A percentile compares a stretch with the other conserved stretches of the same genome.
Evolutionary conservation across 306 rosid species (phyloP).

Genomic region (Rosa lucieae): DNA sequence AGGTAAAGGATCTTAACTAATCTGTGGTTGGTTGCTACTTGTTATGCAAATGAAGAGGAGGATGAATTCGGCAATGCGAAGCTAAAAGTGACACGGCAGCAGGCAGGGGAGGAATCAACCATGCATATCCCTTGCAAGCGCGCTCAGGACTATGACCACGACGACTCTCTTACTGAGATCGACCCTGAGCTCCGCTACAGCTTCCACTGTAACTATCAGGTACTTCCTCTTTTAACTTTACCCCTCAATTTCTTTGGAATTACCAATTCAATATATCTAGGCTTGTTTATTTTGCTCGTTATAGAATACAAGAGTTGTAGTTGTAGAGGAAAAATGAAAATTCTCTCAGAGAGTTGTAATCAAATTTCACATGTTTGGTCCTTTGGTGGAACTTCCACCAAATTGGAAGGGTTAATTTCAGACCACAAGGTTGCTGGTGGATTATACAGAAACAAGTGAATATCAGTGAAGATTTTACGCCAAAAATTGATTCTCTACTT

Average conservation of each 20-base stretch:
- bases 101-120: conserved; percentile 49
- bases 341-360: neutral
- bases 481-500: too few species aligned
- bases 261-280: too few species aligned
- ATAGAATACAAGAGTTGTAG: too few species aligned
- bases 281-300: too few species aligned
- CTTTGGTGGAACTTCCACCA: too few species aligned
- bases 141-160: conserved; percentile 29
- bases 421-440: too few species aligned
- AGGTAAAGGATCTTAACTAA: conserved; percentile 14
- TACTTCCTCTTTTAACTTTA: conserved; percentile 13
- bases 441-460: too few species aligned
- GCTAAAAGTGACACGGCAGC: conserved; percentile 68
- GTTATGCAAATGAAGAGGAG: conserved; percentile 25
- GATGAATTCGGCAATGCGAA: conserved; percentile 64
- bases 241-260: too few species aligned
- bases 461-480: too few species aligned
- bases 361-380: neutral
- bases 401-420: too few species aligned
- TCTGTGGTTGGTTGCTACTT: too few species aligned
- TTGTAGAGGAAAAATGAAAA: too few species aligned
- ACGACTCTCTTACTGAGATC: conserved; percentile 59
- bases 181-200: conserved; percentile 96
- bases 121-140: conserved; percentile 79
- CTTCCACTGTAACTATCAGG: conserved; percentile 94